Evolutionary conservation across 148 eudicot genomes (phyloP), one percentile per base, ranked within the genome.

Genomic region (Heliamphora exappendiculata): DNA sequence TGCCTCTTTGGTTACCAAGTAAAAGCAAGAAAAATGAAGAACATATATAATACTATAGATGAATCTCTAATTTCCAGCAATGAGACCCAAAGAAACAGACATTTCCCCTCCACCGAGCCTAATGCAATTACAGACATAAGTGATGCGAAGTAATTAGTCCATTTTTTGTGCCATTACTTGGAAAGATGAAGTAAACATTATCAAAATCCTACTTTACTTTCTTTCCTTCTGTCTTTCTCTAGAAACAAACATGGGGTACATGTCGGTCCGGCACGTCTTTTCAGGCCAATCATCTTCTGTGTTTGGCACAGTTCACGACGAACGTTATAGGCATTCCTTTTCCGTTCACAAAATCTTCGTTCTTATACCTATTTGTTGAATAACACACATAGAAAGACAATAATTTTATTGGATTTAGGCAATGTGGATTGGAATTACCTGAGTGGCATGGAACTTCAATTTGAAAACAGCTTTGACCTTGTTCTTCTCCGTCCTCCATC

Each of bases 401-500:
- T 2, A 45, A 9, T 74, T 44, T 19, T 19, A 66, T 22, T 39
- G 49, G n/a, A 54, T 39, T 72, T 8, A 49, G 26, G 20, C 36
- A 31, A 71, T n/a, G 8, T 17, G 9, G 63, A 62, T 11, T 33
- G 44, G 17, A 22, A 11, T 19, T 76, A 93, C 98, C 98, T 87
- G 92, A 87, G 98, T 86, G 57, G 87, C 92, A 78, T 88, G 94
- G 65, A 91, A 93, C 84, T 86, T 91, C 26, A 93, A 75, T 67
- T 83, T 91, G 88, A 91, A 93, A 7, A 82, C 82, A 57, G 84
- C 93, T 63, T 86, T 88, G 85, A 90, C 80, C 81, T 80, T 91
- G 83, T 78, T 83, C 82, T 80, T 85, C 79, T 93, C 98, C 78
- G 84, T 89, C 84, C 91, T 86, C 98, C 98, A 87, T 84, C 89